Percentiles rank a stretch among this genome's conserved stretches.
Evolutionary conservation across 176 grass and related monocot genomes (phyloP).

Genomic region (Neostapfia colusana): DNA sequence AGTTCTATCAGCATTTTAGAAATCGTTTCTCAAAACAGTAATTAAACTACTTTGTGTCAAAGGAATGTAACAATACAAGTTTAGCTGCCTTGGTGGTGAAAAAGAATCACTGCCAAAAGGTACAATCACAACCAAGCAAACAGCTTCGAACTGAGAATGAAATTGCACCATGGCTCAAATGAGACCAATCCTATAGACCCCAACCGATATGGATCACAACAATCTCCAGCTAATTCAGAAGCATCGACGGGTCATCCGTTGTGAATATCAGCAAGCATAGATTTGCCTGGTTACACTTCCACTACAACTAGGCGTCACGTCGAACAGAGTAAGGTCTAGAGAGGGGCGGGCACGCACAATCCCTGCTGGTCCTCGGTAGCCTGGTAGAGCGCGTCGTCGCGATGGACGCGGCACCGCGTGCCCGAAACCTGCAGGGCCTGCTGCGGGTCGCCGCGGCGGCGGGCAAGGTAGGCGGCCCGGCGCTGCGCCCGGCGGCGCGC

Average conservation of each 20-base stretch:
- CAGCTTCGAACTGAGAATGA: neutral
- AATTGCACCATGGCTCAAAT: slow-evolving; percentile 7
- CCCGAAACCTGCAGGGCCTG: slow-evolving; percentile 83
- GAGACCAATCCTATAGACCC: neutral
- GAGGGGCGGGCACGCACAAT: slow-evolving; percentile 55
- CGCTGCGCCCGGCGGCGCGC: slow-evolving; percentile 87
- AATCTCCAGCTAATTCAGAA: neutral
- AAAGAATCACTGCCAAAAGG: neutral
- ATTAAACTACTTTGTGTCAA: neutral
- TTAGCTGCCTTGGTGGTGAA: neutral
- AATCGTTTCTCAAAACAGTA: neutral
- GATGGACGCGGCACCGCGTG: slow-evolving; percentile 75
- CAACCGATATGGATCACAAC: neutral
- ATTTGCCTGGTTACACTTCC: neutral
- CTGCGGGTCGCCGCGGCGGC: slow-evolving; percentile 84
- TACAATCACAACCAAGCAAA: slow-evolving; percentile 8
- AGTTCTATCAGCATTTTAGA: neutral
- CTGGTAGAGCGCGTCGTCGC: slow-evolving; percentile 93
- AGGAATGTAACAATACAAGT: neutral
- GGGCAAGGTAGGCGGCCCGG: slow-evolving; percentile 74
- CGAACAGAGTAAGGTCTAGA: neutral
- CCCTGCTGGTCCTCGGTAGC: slow-evolving; percentile 93
- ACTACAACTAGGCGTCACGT: neutral
- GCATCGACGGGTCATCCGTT: neutral
- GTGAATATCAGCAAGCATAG: neutral